A percentile compares a stretch with the other conserved stretches of the same genome.
phyloP scores from a whole-genome alignment of 2,329 filamentous ascomycete genomes.

The Periconia macrospinosa region DNA sequence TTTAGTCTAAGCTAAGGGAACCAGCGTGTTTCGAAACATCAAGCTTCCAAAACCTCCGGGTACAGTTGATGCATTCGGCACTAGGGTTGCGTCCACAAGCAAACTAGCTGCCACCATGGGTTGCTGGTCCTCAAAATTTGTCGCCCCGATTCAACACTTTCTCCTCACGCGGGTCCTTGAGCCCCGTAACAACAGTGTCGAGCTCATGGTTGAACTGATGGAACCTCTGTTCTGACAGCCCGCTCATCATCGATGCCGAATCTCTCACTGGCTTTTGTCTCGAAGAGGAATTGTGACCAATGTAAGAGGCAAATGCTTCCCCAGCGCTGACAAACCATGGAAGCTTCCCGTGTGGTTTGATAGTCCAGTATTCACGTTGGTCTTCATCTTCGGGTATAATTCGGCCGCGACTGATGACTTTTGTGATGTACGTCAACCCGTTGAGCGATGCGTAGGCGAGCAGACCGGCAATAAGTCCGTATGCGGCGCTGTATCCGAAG shows the following conservation, averaged over 20 bases:
- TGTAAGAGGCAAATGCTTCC: slow-evolving; percentile 23
- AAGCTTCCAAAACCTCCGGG: background rate
- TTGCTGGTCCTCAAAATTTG: slow-evolving; percentile 2
- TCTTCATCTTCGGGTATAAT: slow-evolving; percentile 76
- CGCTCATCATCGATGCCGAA: slow-evolving; percentile 26
- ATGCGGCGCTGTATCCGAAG: slow-evolving; percentile 85
- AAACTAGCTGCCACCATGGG: slow-evolving; percentile 6
- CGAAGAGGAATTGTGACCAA: slow-evolving; percentile 14
- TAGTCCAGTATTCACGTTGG: slow-evolving; percentile 78
- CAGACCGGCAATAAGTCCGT: slow-evolving; percentile 81
- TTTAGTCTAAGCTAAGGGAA: background rate
- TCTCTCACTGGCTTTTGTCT: slow-evolving; percentile 14
- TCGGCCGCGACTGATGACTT: slow-evolving; percentile 65
- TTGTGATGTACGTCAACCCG: slow-evolving; percentile 67
- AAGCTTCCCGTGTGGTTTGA: slow-evolving; percentile 34
- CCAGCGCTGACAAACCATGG: slow-evolving; percentile 39
- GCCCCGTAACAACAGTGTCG: slow-evolving; percentile 27
- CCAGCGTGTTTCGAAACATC: background rate
- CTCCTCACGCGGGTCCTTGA: slow-evolving; percentile 21
- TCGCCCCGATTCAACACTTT: slow-evolving; percentile 23
- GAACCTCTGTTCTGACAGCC: slow-evolving; percentile 26
- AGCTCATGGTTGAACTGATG: slow-evolving; percentile 26
- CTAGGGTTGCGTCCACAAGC: background rate
- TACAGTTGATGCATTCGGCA: background rate
- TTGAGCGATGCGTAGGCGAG: slow-evolving; percentile 77